Base-by-base conservation (phyloP, 805 yeast genomes). In the Lipomyces japonicus region DNA sequence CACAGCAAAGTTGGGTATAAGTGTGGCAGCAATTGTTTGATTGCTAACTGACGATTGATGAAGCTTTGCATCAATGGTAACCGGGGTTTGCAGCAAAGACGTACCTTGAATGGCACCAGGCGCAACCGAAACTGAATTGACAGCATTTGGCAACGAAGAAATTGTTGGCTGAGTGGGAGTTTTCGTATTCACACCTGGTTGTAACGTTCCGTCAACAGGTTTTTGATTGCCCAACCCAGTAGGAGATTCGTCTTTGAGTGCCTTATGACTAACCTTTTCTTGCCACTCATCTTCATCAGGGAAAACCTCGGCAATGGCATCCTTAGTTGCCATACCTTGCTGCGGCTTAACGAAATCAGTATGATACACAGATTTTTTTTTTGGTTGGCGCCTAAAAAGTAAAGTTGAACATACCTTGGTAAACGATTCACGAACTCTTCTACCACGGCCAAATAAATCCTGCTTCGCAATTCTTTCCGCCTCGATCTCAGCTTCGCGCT, bases 401-500 rank as follows among this genome's bases (percentile, higher is more conserved):
- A 28, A 14, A 24, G n/a, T 9, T 14, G 16, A 19, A 3, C 14
- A 23, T 21, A 19, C 26, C 32, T 25, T 39, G 10, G 10, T 3
- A n/a, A 41, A 16, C 25, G 28, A 21, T 12, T 49, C 53, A 2
- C 50, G 39, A 19, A 35, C 38, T 7, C 58, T 34, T 30, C 43
- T 53, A 24, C 58, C 58, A 14, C 58, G 48, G 10, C 58, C 58
- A 16, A 53, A 24, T 23, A 47, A 44, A 28, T 34, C 30, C 50
- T 31, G 31, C 25, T 19, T 16, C 3, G 28, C 5, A 9, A 21
- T n/a, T 31, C 16, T 32, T 42, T 46, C 49, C 4, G 24, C 31
- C 5, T 5, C 12, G 14, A 39, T 19, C 18, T 42, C 42, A 14
- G 35, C 32, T 23, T 53, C 52, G 12, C 55, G 37, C 38, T 53